phyloP scores from a whole-genome alignment of 345 rosid species.

The Reutealis trisperma region DNA sequence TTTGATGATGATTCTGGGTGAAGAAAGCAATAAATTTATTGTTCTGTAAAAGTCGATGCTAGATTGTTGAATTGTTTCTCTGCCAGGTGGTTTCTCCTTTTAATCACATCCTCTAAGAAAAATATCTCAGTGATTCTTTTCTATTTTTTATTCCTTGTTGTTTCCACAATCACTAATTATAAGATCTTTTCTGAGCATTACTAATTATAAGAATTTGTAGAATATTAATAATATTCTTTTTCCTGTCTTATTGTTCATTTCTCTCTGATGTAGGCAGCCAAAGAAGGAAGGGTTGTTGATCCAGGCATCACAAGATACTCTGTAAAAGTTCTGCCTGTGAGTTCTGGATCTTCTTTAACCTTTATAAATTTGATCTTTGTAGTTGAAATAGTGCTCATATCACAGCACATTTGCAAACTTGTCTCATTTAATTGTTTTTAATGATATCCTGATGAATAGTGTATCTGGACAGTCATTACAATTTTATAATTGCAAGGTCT shows the following conservation, averaged over 20 bases:
- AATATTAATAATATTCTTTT: background rate
- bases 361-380: background rate
- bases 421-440: background rate
- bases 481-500: background rate
- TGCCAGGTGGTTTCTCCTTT: background rate
- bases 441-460: background rate
- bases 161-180: background rate
- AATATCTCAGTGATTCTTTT: background rate
- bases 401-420: background rate
- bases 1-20: background rate
- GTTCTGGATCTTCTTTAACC: conserved; percentile 29
- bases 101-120: background rate
- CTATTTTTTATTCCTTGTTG: background rate
- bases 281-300: conserved; percentile 62
- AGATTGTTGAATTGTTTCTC: background rate
- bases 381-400: background rate
- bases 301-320: conserved; percentile 66
- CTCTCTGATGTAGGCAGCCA: conserved; percentile 56
- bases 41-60: background rate
- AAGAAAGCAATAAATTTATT: background rate
- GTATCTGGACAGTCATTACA: background rate
- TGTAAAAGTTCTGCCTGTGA: conserved; percentile 85
- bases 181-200: too few species aligned
- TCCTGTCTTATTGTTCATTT: background rate
- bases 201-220: background rate